Evolutionary conservation across 2,329 filamentous ascomycete species (phyloP).

Genomic region (Fusarium sp.): DNA sequence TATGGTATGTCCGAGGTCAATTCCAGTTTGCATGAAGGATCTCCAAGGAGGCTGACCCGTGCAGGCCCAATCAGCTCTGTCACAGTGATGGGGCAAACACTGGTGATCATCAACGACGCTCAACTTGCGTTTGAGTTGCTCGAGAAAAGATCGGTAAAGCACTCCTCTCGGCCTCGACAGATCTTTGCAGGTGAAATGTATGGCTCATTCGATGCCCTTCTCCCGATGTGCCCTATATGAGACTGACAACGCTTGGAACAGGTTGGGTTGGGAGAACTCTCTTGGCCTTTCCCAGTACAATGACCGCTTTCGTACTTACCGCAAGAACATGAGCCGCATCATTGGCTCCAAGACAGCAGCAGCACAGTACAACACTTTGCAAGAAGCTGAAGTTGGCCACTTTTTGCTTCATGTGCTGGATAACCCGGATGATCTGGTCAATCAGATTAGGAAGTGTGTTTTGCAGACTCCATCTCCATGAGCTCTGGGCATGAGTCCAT

Average conservation of each 20-base stretch:
- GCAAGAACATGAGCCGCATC: slow-evolving; percentile 57
- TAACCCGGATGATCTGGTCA: slow-evolving; percentile 48
- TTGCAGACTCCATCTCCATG: too few relatives aligned
- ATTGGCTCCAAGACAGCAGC: slow-evolving; percentile 55
- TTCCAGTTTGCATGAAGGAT: neutral
- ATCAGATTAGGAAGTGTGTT: slow-evolving; percentile 56
- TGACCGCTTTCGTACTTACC: slow-evolving; percentile 51
- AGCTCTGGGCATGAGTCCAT: too few relatives aligned
- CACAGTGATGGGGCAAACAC: slow-evolving; percentile 52
- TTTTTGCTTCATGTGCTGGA: slow-evolving; percentile 47
- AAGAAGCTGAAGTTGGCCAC: slow-evolving; percentile 53
- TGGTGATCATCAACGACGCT: slow-evolving; percentile 54
- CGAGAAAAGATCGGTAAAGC: slow-evolving; percentile 29
- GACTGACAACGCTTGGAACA: neutral
- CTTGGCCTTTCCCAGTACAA: slow-evolving; percentile 50
- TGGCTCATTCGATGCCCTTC: neutral
- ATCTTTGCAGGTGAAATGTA: slow-evolving; percentile 32
- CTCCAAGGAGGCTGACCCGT: too few relatives aligned
- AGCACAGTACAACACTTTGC: slow-evolving; percentile 52
- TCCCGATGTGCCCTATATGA: accelerated
- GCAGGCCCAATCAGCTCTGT: slow-evolving; percentile 58
- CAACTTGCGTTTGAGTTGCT: slow-evolving; percentile 51
- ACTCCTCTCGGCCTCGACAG: slow-evolving; percentile 24
- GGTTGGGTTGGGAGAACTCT: slow-evolving; percentile 44
- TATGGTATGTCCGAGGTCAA: slow-evolving; percentile 14